Evolutionary conservation across 805 yeast species (phyloP).

Genomic region (Komagataella phaffii): DNA sequence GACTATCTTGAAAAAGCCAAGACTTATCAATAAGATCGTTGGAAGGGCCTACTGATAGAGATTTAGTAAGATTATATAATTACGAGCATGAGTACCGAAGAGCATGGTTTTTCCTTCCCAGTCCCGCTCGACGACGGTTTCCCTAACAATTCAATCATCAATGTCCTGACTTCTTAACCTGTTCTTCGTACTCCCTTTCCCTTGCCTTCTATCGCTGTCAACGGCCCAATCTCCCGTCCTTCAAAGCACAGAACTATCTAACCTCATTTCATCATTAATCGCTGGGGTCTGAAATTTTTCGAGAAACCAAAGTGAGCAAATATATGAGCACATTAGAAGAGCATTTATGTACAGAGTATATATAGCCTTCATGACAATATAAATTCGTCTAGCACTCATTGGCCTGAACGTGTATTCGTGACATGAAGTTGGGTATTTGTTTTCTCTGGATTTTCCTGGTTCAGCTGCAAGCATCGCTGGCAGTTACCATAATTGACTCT

Average conservation of each 20-base stretch:
- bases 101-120: no score
- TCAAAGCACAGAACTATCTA: no score
- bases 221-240: neutral
- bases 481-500: conserved; percentile 16
- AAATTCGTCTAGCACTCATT: no score
- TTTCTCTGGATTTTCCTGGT: neutral
- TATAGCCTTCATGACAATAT: neutral
- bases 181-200: no score
- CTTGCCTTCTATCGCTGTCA: no score
- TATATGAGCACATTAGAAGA: neutral
- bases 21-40: neutral
- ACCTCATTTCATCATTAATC: neutral
- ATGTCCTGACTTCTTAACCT: no score
- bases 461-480: neutral
- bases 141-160: no score
- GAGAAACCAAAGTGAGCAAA: neutral
- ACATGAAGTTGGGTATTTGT: neutral
- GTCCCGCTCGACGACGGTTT: no score
- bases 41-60: neutral
- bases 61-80: neutral
- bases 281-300: neutral
- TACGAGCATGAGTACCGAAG: no score
- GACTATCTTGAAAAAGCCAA: neutral
- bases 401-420: neutral
- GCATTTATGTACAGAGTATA: neutral